These are phyloP conservation scores for Nicotiana obtusifolia DNA, from an alignment of 257 asterid species.

Conservation along the genomic window DNA sequence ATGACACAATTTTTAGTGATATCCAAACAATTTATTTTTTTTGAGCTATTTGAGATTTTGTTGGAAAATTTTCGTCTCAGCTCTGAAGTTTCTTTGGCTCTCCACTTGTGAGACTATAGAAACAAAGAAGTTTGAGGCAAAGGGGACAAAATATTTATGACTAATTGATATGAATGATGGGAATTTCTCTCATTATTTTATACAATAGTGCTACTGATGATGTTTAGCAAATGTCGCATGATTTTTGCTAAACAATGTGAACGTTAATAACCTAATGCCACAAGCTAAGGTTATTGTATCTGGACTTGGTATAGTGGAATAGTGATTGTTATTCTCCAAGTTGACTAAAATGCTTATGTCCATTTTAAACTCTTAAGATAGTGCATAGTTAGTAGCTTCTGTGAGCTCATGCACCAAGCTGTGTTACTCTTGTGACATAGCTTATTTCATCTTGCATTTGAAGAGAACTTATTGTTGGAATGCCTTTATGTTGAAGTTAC, in stretches of 20 bases:
- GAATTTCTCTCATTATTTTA: background rate
- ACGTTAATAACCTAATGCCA: background rate
- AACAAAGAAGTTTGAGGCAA: background rate
- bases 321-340: background rate
- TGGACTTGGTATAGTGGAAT: background rate
- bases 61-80: background rate
- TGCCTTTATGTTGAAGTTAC: background rate
- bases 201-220: background rate
- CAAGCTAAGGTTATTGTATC: background rate
- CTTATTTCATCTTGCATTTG: background rate
- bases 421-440: background rate
- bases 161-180: background rate
- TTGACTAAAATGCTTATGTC: background rate
- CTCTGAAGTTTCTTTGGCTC: background rate
- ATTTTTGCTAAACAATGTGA: background rate
- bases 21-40: background rate
- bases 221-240: background rate
- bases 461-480: background rate
- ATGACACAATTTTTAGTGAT: background rate
- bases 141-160: background rate
- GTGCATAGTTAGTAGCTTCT: background rate
- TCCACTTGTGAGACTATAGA: conserved; percentile 2
- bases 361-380: background rate
- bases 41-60: background rate
- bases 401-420: background rate